phyloP scores from a whole-genome alignment of 768 basidiomycete genomes.

The Tubosaeta sp. region DNA sequence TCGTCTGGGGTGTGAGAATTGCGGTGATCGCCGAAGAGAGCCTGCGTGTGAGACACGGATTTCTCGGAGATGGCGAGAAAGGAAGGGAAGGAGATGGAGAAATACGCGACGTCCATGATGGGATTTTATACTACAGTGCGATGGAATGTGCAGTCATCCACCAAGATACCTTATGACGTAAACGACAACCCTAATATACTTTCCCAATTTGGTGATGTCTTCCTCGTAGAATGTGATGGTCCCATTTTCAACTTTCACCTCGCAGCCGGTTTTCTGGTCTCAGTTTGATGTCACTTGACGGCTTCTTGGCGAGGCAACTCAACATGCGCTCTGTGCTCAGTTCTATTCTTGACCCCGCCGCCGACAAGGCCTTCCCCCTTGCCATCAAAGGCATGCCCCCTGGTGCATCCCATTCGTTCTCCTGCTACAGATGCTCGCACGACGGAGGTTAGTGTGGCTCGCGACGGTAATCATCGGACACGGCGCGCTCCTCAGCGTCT shows the following conservation, averaged over 20 bases:
- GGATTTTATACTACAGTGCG: no score
- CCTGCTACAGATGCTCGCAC: neutral
- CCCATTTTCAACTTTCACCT: constrained; percentile 73
- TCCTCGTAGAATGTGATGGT: no score
- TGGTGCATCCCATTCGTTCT: constrained; percentile 41
- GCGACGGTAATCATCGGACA: constrained; percentile 85
- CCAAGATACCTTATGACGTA: no score
- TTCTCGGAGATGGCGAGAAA: no score
- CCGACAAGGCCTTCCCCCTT: constrained; percentile 88
- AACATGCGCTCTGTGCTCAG: constrained; percentile 91
- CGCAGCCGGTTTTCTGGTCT: constrained; percentile 81
- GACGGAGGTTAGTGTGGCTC: constrained; percentile 68
- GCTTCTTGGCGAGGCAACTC: constrained; percentile 82
- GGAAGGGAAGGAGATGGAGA: no score
- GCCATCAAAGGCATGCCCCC: constrained; percentile 83
- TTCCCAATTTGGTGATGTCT: no score
- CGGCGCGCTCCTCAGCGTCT: constrained; percentile 79
- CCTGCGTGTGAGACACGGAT: no score
- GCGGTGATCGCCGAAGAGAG: no score
- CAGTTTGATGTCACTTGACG: constrained; percentile 95
- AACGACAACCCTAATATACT: no score
- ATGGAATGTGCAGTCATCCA: no score
- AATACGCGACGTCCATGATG: no score
- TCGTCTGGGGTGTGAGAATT: no score
- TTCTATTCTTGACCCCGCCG: constrained; percentile 93